Percentiles rank a stretch among this genome's conserved stretches.
phyloP scores from a whole-genome alignment of 257 asterid species.

The Sherardia arvensis region DNA sequence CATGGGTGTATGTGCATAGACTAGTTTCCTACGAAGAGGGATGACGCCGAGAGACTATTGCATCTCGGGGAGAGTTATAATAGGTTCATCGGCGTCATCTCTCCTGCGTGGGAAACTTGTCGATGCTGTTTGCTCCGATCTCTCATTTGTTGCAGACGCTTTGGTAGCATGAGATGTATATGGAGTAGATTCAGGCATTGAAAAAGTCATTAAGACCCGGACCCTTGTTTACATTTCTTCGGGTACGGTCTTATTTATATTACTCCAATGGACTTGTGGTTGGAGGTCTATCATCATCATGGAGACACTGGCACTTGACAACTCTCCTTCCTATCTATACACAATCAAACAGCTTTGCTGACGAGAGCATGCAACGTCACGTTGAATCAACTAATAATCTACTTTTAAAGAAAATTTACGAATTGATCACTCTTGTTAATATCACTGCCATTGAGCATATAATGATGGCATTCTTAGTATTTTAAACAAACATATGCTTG shows the following conservation, averaged over 20 bases:
- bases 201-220: not conserved
- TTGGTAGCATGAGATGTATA: not conserved
- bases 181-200: not conserved
- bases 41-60: slow-evolving; percentile 8
- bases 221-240: too few species aligned
- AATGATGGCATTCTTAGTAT: not conserved
- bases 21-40: slow-evolving; percentile 7
- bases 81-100: slow-evolving; percentile 13
- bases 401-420: too few species aligned
- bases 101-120: slow-evolving; percentile 18
- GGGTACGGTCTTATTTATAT: not conserved
- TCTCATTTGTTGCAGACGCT: not conserved
- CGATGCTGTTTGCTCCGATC: slow-evolving; percentile 1
- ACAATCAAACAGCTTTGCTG: not conserved
- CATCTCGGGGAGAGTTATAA: too few species aligned
- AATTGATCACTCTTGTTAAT: too few species aligned
- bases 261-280: not conserved
- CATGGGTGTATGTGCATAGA: not conserved
- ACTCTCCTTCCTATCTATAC: too few species aligned
- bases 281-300: not conserved
- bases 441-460: too few species aligned
- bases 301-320: not conserved
- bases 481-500: not conserved
- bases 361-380: not conserved
- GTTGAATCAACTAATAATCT: not conserved